Percentiles rank a stretch among this genome's conserved stretches.
Conservation (phyloP, 202 grass and related monocot genomes). For the Eragrostis tef region DNA sequence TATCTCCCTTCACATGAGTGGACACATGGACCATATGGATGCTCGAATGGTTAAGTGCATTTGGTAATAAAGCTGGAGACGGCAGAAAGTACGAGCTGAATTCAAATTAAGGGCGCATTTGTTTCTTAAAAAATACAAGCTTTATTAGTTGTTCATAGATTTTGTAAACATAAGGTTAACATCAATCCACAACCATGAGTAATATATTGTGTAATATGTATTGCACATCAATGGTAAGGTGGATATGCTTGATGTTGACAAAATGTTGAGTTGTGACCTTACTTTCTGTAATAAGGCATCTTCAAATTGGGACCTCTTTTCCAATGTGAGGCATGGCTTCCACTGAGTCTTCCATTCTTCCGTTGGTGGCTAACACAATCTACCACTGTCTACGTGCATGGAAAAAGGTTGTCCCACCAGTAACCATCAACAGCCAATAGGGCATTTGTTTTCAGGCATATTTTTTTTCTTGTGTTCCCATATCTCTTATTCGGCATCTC, state of each 20-base stretch:
- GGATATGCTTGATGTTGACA: conserved; percentile 34
- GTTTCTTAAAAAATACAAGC: background rate
- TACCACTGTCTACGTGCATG: background rate
- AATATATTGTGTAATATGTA: conserved; percentile 17
- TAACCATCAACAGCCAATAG: background rate
- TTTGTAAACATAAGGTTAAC: conserved; percentile 22
- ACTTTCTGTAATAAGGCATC: too few relatives aligned
- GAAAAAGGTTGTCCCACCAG: background rate
- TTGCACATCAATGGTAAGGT: conserved; percentile 29
- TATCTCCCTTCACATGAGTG: background rate
- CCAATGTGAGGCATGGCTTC: too few relatives aligned
- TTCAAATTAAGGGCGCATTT: conserved; percentile 1
- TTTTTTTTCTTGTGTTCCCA: background rate
- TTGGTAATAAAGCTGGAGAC: background rate
- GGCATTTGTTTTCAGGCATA: too few relatives aligned
- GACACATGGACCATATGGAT: background rate
- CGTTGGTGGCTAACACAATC: background rate
- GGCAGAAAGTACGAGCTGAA: background rate
- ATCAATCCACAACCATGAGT: conserved; percentile 23
- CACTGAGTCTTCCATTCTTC: background rate
- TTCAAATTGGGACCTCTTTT: too few relatives aligned
- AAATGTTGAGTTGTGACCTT: background rate
- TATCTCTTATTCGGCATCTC: background rate
- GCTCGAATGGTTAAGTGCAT: background rate
- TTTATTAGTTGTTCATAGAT: background rate